Evolutionary conservation across 2,329 filamentous ascomycete species (phyloP).

Genomic region (Pseudogymnoascus sp.): DNA sequence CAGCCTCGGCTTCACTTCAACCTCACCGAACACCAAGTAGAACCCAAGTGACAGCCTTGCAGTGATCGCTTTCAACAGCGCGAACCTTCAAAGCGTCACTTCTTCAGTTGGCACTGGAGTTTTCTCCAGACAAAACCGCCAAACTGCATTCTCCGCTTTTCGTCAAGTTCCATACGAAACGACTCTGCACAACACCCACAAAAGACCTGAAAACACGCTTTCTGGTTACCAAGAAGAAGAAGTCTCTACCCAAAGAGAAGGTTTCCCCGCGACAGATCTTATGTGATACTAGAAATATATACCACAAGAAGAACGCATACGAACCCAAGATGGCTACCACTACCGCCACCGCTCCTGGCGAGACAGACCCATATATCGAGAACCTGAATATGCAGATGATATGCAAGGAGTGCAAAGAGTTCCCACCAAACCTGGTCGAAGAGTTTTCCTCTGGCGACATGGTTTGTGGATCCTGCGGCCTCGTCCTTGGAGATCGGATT

Average conservation of each 20-base stretch:
- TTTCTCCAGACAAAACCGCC: slow-evolving; percentile 34
- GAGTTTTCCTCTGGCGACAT: slow-evolving; percentile 89
- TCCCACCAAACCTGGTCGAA: slow-evolving; percentile 85
- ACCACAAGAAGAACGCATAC: slow-evolving; percentile 32
- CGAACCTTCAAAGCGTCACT: slow-evolving; percentile 11
- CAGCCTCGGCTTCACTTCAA: slow-evolving; percentile 8
- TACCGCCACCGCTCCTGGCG: slow-evolving; percentile 18
- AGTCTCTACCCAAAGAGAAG: slow-evolving; percentile 13
- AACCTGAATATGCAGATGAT: slow-evolving; percentile 80
- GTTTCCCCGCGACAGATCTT: slow-evolving; percentile 22
- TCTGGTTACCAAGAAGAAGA: slow-evolving; percentile 26
- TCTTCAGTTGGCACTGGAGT: slow-evolving; percentile 9
- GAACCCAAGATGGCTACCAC: slow-evolving; percentile 37
- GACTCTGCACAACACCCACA: slow-evolving; percentile 32
- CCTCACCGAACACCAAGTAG: slow-evolving; percentile 13
- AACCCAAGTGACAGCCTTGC: slow-evolving; percentile 9
- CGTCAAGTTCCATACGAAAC: slow-evolving; percentile 44
- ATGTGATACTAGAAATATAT: slow-evolving; percentile 34
- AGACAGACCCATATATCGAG: slow-evolving; percentile 37
- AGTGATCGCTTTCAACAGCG: slow-evolving; percentile 7
- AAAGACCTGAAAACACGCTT: slow-evolving; percentile 23
- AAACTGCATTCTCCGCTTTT: slow-evolving; percentile 67
- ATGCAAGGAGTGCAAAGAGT: slow-evolving; percentile 85
- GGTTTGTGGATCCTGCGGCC: slow-evolving; percentile 83
- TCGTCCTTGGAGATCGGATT: slow-evolving; percentile 82